phyloP scores from a whole-genome alignment of 345 rosid species.

The Draba incana region DNA sequence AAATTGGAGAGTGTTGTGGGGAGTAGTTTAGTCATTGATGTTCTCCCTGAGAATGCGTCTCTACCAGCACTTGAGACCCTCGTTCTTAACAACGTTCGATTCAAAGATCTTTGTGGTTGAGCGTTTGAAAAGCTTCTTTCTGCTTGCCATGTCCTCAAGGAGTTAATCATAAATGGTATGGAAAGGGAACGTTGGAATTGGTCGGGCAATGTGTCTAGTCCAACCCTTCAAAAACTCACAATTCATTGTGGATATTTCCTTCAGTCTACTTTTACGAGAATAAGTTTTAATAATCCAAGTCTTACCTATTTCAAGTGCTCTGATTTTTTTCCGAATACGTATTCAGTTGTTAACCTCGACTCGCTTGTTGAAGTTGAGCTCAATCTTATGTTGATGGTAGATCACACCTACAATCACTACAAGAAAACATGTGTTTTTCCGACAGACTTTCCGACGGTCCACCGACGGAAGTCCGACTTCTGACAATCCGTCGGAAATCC shows the following conservation, averaged over 20 bases:
- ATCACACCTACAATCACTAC: too few species aligned
- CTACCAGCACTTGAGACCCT: constrained; percentile 13
- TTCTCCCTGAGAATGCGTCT: not conserved
- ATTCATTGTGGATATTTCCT: not conserved
- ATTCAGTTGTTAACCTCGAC: constrained; percentile 8
- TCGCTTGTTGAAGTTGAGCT: constrained; percentile 11
- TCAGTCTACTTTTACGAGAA: not conserved
- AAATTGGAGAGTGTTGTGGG: not conserved
- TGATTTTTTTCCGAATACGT: not conserved
- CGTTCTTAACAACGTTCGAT: not conserved
- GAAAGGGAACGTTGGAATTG: not conserved
- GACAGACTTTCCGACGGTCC: too few species aligned
- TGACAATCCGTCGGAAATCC: too few species aligned
- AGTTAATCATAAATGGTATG: not conserved
- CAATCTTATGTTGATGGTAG: not conserved
- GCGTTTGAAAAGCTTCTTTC: not conserved
- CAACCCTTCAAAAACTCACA: constrained; percentile 1
- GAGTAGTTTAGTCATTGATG: not conserved
- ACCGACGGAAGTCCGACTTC: too few species aligned
- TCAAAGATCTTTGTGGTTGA: not conserved
- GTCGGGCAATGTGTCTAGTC: constrained; percentile 6
- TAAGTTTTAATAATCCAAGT: not conserved
- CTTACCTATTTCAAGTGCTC: not conserved
- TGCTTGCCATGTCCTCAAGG: constrained; percentile 9
- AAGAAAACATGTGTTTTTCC: too few species aligned